Percentiles rank a stretch among this genome's conserved stretches.
phyloP scores from a whole-genome alignment of 2,329 filamentous ascomycete species.

The Neoascochyta sp. region DNA sequence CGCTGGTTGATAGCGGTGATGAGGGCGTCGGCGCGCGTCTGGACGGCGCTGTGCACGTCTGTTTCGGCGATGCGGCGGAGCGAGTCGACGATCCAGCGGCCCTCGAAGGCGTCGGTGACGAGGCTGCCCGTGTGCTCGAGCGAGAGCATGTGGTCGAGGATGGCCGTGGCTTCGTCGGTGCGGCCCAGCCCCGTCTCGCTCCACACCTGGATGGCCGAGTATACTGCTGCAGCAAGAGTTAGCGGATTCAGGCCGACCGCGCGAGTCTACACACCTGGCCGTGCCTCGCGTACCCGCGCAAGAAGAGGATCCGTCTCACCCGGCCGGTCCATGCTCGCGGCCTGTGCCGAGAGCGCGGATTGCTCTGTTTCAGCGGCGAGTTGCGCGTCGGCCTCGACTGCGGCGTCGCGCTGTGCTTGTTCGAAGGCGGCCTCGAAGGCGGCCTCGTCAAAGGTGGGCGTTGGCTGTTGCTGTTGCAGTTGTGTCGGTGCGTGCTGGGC shows the following conservation, averaged over 20 bases:
- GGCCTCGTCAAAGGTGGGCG: constrained; percentile 50
- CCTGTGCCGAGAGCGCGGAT: too few relatives aligned
- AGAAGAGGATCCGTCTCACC: constrained; percentile 31
- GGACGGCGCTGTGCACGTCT: constrained; percentile 23
- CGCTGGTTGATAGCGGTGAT: constrained; percentile 33
- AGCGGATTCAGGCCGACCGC: constrained; percentile 10
- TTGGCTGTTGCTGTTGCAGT: constrained; percentile 32
- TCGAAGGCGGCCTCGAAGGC: constrained; percentile 56
- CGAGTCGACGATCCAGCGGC: constrained; percentile 31
- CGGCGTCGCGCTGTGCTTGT: constrained; percentile 43
- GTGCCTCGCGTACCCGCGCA: constrained; percentile 31
- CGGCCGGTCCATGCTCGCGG: constrained; percentile 17
- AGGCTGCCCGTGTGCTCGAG: constrained; percentile 25
- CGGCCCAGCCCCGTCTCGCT: constrained; percentile 31
- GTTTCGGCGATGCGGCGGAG: constrained; percentile 27
- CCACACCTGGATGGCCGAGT: constrained; percentile 32
- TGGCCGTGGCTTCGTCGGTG: constrained; percentile 21
- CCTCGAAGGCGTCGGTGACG: constrained; percentile 30
- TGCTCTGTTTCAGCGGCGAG: too few relatives aligned
- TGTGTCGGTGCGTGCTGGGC: constrained; percentile 30
- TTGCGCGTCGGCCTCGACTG: constrained; percentile 19
- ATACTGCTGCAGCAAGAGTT: constrained; percentile 23
- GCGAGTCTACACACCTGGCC: constrained; percentile 31
- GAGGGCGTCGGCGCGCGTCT: constrained; percentile 22
- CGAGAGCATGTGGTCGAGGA: constrained; percentile 23